Base-by-base conservation (phyloP, 2,329 filamentous ascomycete species). In the Gnomoniopsis smithogilvyi region DNA sequence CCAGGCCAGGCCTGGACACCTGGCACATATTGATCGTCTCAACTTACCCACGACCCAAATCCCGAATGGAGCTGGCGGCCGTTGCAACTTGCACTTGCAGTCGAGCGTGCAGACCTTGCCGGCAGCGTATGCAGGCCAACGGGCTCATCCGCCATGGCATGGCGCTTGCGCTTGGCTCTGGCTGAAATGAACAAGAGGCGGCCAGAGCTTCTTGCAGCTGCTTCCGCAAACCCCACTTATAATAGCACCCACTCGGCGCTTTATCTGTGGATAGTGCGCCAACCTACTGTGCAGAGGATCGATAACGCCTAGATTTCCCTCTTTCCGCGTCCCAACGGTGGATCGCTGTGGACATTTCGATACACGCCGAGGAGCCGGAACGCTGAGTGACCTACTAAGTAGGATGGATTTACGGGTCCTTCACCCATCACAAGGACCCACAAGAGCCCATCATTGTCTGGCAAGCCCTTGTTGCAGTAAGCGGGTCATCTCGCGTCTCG, bases 171-270 rank as follows among this genome's bases (percentile, higher is more conserved):
- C 47, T 51, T 45, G 54, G 36, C 54, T 57, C 36, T 56, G 54
- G 46, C 54, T 60, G 36, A 14, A 41, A 52, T 49, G 55, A 49
- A 54, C 50, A 51, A 61, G 58, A 54, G 21, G 54, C 59, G 54
- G 49, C 58, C 58, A 57, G 58, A 56, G 58, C 58, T 56, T 56
- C 58, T 50, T 60, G 58, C 54, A 60, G 58, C 55, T 58, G 50
- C 59, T 50, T 19, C 41, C 43, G 54, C 22, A 33, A 34, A 26
- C 54, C 34, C 54, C 54, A 50, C 54, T 12, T 19, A 19, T 46
- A 8, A 30, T 30, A 30, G 26, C 26, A 30, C 43, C 43, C 12
- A 15, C 43, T 46, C 43, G 3, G 43, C 21, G 24, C 41, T 36
- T 48, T 54, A 30, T 57, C 43, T 53, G 53, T 53, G 54, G 54